phyloP scores from a whole-genome alignment of 306 rosid species.

The Rubus parviflorus region DNA sequence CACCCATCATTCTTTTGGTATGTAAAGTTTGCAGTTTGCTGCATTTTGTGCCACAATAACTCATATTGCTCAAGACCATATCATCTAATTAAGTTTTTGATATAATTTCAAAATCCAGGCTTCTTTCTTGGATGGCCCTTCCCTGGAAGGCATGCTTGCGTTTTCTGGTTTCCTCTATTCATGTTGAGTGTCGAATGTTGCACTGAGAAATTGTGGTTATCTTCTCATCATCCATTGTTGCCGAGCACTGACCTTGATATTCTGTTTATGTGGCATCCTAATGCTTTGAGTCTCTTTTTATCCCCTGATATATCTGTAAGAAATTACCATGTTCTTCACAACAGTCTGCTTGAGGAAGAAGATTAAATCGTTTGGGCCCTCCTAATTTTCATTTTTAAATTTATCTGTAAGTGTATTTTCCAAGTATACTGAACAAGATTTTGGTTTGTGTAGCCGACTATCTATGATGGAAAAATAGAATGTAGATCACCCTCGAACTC shows the following conservation, averaged over 20 bases:
- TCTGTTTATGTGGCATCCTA: neutral
- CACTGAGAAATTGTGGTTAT: neutral
- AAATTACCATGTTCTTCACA: neutral
- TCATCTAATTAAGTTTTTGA: neutral
- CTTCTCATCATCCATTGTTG: neutral
- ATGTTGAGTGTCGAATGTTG: neutral
- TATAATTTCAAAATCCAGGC: neutral
- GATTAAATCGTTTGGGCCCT: neutral
- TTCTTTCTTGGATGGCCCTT: neutral
- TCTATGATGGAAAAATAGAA: neutral
- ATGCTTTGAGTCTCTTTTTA: neutral
- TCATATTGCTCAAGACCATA: neutral
- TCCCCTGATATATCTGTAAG: neutral
- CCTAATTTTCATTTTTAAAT: neutral
- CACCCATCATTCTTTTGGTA: neutral
- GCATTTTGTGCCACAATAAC: neutral
- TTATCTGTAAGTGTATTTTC: neutral
- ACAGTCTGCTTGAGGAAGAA: neutral
- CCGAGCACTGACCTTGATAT: neutral
- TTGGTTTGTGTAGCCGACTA: neutral
- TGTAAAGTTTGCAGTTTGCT: neutral
- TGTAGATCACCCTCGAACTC: neutral
- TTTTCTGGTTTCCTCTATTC: neutral
- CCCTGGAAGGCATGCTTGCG: neutral
- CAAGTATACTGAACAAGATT: neutral